phyloP scores from a whole-genome alignment of 2,329 filamentous ascomycete species.

The Pezizomycotina sp. region DNA sequence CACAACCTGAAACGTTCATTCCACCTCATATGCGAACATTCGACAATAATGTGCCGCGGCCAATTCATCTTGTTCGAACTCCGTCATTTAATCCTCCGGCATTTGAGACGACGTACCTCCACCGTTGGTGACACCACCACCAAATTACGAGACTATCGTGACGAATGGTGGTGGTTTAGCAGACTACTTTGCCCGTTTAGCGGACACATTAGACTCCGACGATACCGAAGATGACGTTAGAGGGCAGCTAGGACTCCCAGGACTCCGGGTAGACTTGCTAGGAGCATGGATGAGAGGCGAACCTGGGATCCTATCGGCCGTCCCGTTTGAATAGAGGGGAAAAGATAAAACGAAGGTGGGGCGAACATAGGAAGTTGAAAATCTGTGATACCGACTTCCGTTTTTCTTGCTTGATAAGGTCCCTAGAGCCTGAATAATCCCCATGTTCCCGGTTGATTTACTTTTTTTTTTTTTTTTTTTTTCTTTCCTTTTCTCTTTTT shows the following conservation, averaged over 20 bases:
- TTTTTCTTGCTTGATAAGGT: too few relatives aligned
- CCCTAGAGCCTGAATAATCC: neutral
- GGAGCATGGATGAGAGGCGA: conserved; percentile 47
- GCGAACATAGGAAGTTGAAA: neutral
- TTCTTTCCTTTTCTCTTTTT: conserved; percentile 5
- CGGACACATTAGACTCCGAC: conserved; percentile 34
- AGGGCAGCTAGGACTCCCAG: conserved; percentile 40
- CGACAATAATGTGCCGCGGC: conserved; percentile 40
- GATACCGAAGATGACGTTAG: conserved; percentile 39
- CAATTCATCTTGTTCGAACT: conserved; percentile 67
- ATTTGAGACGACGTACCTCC: conserved; percentile 68
- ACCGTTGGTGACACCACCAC: conserved; percentile 61
- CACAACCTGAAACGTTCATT: conserved; percentile 36
- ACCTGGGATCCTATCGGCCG: conserved; percentile 36
- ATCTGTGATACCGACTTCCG: neutral
- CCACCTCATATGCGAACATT: conserved; percentile 32
- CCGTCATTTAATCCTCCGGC: conserved; percentile 80
- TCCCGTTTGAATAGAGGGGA: conserved; percentile 17
- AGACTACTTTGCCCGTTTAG: conserved; percentile 73
- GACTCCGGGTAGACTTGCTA: conserved; percentile 22
- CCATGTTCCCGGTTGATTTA: conserved; percentile 4
- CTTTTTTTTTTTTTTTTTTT: conserved; percentile 5
- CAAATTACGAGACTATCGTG: conserved; percentile 65
- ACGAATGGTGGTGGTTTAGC: conserved; percentile 51
- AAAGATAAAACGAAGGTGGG: neutral